Base-by-base conservation (phyloP, 148 eudicot genomes). In the Amaranthus hypochondriacus region DNA sequence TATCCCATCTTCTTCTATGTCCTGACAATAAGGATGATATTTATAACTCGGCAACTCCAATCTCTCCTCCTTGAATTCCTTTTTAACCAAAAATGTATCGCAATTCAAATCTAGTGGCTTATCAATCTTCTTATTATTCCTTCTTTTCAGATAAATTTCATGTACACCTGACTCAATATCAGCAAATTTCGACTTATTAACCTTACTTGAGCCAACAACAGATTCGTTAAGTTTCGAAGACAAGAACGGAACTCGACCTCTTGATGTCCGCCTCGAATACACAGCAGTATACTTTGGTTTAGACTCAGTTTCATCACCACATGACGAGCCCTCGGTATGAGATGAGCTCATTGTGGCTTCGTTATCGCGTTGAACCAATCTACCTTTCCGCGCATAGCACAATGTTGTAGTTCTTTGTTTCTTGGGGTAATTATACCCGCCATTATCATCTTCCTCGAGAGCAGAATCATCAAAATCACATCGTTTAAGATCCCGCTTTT, bases 181-280 rank as follows among this genome's bases (percentile, higher is more conserved):
- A 14, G 80, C 80, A 8, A 74, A 78, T 64, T 69, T 76, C 4
- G 81, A 81, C 71, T 77, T 73, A 13, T 68, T 65, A n/a, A 78
- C 80, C 80, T 70, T 84, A 81, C 71, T 52, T 39, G 72, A 62
- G 67, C 79, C 67, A 56, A 71, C 54, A 48, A 80, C 80, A 10
- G 86, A 70, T 65, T 84, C 87, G 66, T 51, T 86, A 55, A 77
- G 86, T 69, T 84, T 73, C 5, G 88, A 84, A 7, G 89, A 85
- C 52, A 77, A 71, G 44, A 66, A 83, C 50, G 86, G 85, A 80
- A 70, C 79, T 5, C 87, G 78, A 42, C 81, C 79, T 28, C 83
- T 61, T 46, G 59, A 51, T 5, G 55, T 71, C 63, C 78, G 73
- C 43, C 65, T 48, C 3, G 70, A 56, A 11, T 68, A 67, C 2